Evolutionary conservation across 768 basidiomycete genomes (phyloP), one percentile per base, ranked within the genome.

Genomic region (Serpula lacrymans): DNA sequence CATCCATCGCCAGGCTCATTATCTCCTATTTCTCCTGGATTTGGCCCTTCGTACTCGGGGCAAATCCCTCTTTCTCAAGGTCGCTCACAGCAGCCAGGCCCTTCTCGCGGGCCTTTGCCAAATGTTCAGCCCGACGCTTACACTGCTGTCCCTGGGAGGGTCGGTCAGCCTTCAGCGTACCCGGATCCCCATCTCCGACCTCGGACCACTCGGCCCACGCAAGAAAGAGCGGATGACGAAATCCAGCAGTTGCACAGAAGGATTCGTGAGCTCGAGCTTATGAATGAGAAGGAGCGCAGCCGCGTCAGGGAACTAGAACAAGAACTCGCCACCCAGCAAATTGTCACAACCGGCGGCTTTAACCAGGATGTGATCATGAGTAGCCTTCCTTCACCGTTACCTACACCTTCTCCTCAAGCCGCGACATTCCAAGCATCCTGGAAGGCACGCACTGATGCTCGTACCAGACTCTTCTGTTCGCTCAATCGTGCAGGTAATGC

Each of bases 401-500:
- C 50, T 10, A 60, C 66, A 5, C 63, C 70, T 0, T 64, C 65
- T 1, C 68, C 72, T 8, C 55, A 65, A 7, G 67, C 71, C 10
- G 52, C 75, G 12, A 50, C 68, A 14, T 82, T 84, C 65, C 71
- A 79, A 33, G 63, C 69, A 21, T 71, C 77, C 3, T 90, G 88
- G 88, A 75, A 73, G 34, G 68, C 71, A 7, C 83, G 88, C 43
- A 90, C 86, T 1, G 81, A 86, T 16, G 77, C 82, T 5, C 84
- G 89, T 26, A 67, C 70, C 48, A 77, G 77, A 40, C 69, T 78
- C 31, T 84, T 82, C 63, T 92, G 88, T 59, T 84, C 88, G 3
- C 69, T 87, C 22, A 91, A 92, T 61, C 79, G 89, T 37, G 88
- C 88, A 0, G 89, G 89, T 23, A 92, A 92, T 50, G 88, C 88